phyloP scores from a whole-genome alignment of 345 rosid species.

The Firmiana major region DNA sequence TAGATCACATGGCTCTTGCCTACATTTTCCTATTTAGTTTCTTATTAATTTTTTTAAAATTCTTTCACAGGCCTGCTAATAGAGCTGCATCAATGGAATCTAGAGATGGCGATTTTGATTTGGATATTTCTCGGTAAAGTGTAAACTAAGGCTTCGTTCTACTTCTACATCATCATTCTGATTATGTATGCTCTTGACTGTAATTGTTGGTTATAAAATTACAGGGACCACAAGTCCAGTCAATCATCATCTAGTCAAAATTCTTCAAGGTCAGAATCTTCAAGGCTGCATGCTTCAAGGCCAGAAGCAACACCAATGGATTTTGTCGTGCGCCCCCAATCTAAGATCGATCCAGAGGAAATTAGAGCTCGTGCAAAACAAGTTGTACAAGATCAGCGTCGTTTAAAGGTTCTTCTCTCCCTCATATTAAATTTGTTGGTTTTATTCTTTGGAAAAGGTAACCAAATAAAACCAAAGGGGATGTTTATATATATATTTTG shows the following conservation, averaged over 20 bases:
- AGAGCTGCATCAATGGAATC: constrained; percentile 72
- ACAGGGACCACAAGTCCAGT: constrained; percentile 65
- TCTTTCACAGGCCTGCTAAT: constrained; percentile 52
- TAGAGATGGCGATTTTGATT: constrained; percentile 85
- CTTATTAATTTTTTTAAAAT: neutral
- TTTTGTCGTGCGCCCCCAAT: constrained; percentile 88
- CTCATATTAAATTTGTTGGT: neutral
- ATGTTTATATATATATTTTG: neutral
- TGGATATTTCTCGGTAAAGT: constrained; percentile 70
- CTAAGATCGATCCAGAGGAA: constrained; percentile 91
- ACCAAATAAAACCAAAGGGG: neutral
- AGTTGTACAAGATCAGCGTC: constrained; percentile 83
- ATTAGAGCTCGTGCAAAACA: constrained; percentile 82
- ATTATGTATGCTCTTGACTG: neutral
- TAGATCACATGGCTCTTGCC: neutral
- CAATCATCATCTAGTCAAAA: constrained; percentile 59
- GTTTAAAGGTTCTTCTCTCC: constrained; percentile 58
- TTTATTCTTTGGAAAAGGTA: neutral
- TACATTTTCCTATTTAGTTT: neutral
- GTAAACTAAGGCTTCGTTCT: neutral
- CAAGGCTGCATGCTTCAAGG: constrained; percentile 68
- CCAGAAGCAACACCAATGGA: constrained; percentile 98
- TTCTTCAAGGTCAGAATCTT: constrained; percentile 63
- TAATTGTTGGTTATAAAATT: constrained; percentile 15
- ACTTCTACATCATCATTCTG: neutral